Base-by-base conservation (phyloP, 306 rosid genomes). In the Styphnolobium japonicum region DNA sequence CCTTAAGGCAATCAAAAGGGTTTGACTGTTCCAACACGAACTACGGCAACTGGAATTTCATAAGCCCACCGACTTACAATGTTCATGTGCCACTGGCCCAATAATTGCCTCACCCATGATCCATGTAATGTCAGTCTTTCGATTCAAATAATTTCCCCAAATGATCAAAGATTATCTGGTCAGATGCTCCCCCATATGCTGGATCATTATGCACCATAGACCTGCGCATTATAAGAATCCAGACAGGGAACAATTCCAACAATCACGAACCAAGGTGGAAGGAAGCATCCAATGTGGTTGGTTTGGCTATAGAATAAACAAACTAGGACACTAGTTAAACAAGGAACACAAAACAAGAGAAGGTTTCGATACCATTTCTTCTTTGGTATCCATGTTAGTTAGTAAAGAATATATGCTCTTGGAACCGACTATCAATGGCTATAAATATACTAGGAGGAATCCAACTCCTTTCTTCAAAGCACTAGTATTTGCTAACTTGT, bases 351-450 rank as follows among this genome's bases (percentile, higher is more conserved):
- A n/a, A n/a, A 82, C 73, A 78, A 36, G 48, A 53, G 46, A 77
- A 55, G 64, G 76, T 46, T 53, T 73, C 29, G 14, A 71, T 77
- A 21, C 82, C 79, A 52, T 37, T 60, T 76, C 57, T 40, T 14
- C 61, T 53, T 69, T 33, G 33, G 6, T 18, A 12, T 21, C 7
- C 9, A 10, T 16, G 8, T 49, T 69, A 12, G 19, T 56, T 14
- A 58, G 21, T 60, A 16, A 55, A 27, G 73, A 66, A 83, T 66
- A 66, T 55, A 78, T 78, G 80, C 83, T 73, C 40, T 57, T 12
- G 33, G 5, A 83, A 46, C 58, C 37, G 25, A 63, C 67, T 31
- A 23, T 7, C 31, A 42, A 43, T 61, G 62, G 10, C 81, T 68
- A 84, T 80, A 69, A 29, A 58, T 60, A 73, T 23, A 68, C 23